These are phyloP conservation scores for Pyricularia grisea DNA, from an alignment of 2,329 filamentous ascomycete species.

Conservation along the genomic window DNA sequence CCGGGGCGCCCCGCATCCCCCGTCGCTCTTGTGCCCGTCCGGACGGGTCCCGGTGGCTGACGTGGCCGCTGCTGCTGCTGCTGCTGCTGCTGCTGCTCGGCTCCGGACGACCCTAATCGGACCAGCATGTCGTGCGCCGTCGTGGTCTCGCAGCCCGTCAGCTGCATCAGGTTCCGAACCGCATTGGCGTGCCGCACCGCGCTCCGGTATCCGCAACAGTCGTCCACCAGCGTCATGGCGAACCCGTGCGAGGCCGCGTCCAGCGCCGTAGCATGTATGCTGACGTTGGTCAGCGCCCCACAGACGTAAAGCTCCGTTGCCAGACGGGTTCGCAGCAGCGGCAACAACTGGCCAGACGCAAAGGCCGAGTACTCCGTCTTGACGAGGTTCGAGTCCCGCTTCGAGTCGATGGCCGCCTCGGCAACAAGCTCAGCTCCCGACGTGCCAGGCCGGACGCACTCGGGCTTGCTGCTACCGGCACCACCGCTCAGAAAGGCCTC, in stretches of 20 bases:
- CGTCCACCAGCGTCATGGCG: constrained; percentile 75
- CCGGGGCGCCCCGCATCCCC: background rate
- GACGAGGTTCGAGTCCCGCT: constrained; percentile 38
- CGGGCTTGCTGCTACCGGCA: constrained; percentile 15
- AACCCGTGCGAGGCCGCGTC: constrained; percentile 86
- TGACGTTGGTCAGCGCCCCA: constrained; percentile 77
- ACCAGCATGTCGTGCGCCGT: constrained; percentile 49
- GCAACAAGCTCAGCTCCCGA: constrained; percentile 35
- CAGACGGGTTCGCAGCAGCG: constrained; percentile 72
- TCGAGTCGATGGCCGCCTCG: constrained; percentile 30
- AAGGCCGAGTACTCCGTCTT: constrained; percentile 90
- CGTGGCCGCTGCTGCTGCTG: background rate
- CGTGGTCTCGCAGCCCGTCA: constrained; percentile 63
- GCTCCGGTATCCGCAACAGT: constrained; percentile 77
- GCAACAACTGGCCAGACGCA: constrained; percentile 61
- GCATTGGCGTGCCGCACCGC: constrained; percentile 61
- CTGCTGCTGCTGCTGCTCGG: background rate
- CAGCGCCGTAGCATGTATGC: constrained; percentile 82
- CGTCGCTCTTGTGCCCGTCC: background rate
- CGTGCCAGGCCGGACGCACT: constrained; percentile 34
- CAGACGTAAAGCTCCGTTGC: constrained; percentile 86
- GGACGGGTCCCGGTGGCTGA: background rate
- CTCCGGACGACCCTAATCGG: constrained; percentile 9
- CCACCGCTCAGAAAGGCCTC: constrained; percentile 27
- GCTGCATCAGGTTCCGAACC: constrained; percentile 59